These are phyloP conservation scores for Hymenoscyphus occultus DNA, from an alignment of 2,329 filamentous ascomycete species.

Conservation along the genomic window DNA sequence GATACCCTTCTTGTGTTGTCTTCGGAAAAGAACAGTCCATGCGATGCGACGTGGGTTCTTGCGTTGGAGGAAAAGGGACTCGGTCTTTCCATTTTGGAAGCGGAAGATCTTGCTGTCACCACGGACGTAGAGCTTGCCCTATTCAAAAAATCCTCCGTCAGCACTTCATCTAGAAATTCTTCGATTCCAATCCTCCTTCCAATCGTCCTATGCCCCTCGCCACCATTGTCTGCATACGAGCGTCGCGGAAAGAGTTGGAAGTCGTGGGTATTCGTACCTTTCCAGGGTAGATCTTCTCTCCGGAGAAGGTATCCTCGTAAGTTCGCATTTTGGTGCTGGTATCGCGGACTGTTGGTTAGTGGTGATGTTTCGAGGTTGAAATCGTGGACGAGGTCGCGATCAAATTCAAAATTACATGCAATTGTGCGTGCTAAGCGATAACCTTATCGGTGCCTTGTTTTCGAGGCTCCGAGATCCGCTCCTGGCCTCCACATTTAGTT, in stretches of 20 bases:
- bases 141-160: constrained; percentile 33
- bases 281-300: constrained; percentile 76
- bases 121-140: constrained; percentile 99
- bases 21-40: constrained; percentile 97
- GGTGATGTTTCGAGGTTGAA: constrained; percentile 15
- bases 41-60: constrained; percentile 99
- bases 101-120: constrained; percentile 99
- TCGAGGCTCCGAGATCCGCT: not conserved
- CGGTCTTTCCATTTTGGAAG: constrained; percentile 99
- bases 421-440: constrained; percentile 16
- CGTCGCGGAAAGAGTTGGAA: too few species aligned
- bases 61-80: constrained; percentile 99
- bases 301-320: constrained; percentile 76
- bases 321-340: constrained; percentile 36
- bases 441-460: constrained; percentile 11
- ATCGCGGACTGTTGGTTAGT: constrained; percentile 31
- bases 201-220: constrained; percentile 12
- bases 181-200: constrained; percentile 8
- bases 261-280: constrained; percentile 56
- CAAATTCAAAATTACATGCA: constrained; percentile 19
- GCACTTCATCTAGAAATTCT: constrained; percentile 21
- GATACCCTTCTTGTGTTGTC: constrained; percentile 99
- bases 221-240: not conserved
- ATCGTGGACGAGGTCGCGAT: not conserved
- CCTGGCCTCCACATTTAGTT: not conserved